Evolutionary conservation across 192 early-diverging fungal genomes (phyloP), one percentile per base, ranked within the genome.

Genomic region (Backusella parvicylindrica): DNA sequence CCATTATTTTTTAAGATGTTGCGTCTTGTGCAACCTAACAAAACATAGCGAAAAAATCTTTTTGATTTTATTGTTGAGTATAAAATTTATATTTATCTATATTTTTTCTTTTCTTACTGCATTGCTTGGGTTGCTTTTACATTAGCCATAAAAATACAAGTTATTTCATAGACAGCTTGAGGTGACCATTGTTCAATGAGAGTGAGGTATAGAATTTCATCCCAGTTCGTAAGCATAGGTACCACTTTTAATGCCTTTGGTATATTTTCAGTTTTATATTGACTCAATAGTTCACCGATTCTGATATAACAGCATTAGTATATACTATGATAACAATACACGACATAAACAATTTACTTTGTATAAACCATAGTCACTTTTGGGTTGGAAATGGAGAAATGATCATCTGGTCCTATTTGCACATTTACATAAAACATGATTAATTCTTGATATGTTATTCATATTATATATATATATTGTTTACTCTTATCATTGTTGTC

Each of bases 191-290:
- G n/a, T 12, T 65, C 28, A 18, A 64, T 64, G 5, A n/a, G 15
- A 47, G 73, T 74, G 2, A 74, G 32, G 28, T 31, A 67, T 9
- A 74, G 43, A 16, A 74, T 41, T 30, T 74, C 64, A 15, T 67
- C 73, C 73, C 73, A 74, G 30, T 74, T 74, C 4, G 64, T 8
- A 16, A 74, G 30, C n/a, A n/a, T 43, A 31, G 60, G 73, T 40
- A 74, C 47, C 2, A 67, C 31, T 50, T 66, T 40, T 26, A 74
- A 67, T 32, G 40, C 63, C 47, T 74, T 74, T 26, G 43, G 60
- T 30, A 66, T 37, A 11, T 41, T 69, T 28, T 37, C 68, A 15
- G 38, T 21, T 26, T 69, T n/a, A 69, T 69, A 69, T 16, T 36
- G 68, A 28, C 36, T n/a, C 8, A 69, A 13, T 36, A 37, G 26